Evolutionary conservation across 2,329 filamentous ascomycete species (phyloP), one percentile per base, ranked within the genome.

Genomic region (Uncinocarpus reesii): DNA sequence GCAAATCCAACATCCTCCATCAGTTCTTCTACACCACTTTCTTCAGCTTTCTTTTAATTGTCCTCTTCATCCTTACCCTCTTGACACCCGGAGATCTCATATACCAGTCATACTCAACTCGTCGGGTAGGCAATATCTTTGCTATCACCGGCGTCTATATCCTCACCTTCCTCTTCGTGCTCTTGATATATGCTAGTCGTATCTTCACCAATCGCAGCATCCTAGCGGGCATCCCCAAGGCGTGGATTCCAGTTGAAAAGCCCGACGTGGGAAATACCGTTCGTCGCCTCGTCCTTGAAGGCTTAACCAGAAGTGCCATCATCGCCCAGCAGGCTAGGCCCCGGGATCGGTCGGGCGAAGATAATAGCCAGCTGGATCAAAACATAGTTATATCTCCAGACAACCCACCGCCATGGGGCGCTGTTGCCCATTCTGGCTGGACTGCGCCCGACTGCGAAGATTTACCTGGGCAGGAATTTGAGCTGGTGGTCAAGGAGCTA

Each of bases 381-480:
- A 46, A 18, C 20, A 29, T 55, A 41, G 40, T 29, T 13, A 61
- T 68, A 31, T 54, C 67, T 13, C 54, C 66, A 24, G 60, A 62
- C 7, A 65, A 65, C 54, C 62, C 72, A 36, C 77, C 83, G 21
- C 78, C 70, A 54, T 96, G 90, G 90, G 87, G 86, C 18, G 70
- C 79, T n/a, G 80, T 96, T 45, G 79, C 85, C 51, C 92, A 98
- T 62, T 73, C 80, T 13, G 92, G 90, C 44, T 96, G 92, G 90
- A 83, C 84, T 1, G 85, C 87, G 1, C 90, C 90, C 4, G 76
- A 78, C 24, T 83, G 80, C 1, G 71, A 77, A 7, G 84, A 92
- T 60, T 69, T 92, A 15, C 81, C 86, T 3, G 80, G 86, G 59
- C 68, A 96, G n/a, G 81, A 93, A 55, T 96, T 94, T 65, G 76